Evolutionary conservation across 345 rosid genomes (phyloP).

Genomic region (Cardamine occulta): DNA sequence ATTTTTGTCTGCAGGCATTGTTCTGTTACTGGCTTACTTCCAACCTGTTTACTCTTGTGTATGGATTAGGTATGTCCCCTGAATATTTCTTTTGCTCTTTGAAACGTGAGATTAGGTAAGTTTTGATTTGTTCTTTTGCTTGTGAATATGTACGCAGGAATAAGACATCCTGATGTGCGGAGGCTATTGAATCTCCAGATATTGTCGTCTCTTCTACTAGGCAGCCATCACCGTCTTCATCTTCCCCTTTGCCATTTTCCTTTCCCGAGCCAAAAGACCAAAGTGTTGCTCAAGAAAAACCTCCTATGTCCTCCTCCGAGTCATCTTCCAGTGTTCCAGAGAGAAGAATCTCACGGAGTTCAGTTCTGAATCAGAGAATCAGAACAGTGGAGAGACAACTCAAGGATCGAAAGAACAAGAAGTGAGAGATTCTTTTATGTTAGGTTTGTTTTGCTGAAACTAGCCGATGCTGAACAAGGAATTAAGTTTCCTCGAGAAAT

Average conservation of each 20-base stretch:
- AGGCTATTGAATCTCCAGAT: constrained; percentile 46
- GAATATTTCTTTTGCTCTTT: background rate
- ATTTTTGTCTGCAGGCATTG: constrained; percentile 46
- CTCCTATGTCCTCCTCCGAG: constrained; percentile 26
- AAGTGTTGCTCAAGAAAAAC: constrained; percentile 27
- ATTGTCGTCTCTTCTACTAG: constrained; percentile 28
- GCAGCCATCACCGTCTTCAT: constrained; percentile 29
- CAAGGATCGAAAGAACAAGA: constrained; percentile 43
- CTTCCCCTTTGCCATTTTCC: constrained; percentile 41
- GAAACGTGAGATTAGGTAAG: background rate
- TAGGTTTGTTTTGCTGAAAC: constrained; percentile 18
- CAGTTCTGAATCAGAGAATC: constrained; percentile 50
- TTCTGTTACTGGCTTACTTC: constrained; percentile 63
- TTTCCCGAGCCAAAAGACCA: constrained; percentile 35
- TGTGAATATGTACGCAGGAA: constrained; percentile 41
- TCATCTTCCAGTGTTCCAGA: constrained; percentile 37
- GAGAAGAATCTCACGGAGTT: constrained; percentile 46
- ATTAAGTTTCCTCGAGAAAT: background rate
- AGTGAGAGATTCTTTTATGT: constrained; percentile 33
- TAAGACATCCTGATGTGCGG: constrained; percentile 51
- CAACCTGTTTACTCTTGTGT: constrained; percentile 52
- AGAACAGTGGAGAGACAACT: constrained; percentile 49
- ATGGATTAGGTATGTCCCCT: constrained; percentile 50
- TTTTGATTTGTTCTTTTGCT: constrained; percentile 19
- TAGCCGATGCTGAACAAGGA: constrained; percentile 19